These are phyloP conservation scores for Wallacemonas sp. DNA, from an alignment of 208 protist genomes.

Conservation along the genomic window DNA sequence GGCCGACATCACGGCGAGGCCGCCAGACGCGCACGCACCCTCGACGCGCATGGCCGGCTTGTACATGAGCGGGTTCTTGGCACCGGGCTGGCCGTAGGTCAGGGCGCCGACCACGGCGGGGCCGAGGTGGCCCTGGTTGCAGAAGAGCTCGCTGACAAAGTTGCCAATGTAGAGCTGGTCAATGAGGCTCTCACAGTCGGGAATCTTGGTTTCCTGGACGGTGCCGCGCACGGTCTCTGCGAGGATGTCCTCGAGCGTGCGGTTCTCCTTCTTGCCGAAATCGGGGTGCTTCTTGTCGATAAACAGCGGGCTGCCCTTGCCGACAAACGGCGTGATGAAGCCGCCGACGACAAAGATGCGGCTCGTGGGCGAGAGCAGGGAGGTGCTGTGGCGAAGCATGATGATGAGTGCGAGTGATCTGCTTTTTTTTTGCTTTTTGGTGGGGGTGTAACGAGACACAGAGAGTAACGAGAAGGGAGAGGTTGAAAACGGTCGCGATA, in stretches of 20 bases:
- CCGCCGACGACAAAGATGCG: constrained; percentile 87
- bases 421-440: constrained; percentile 13
- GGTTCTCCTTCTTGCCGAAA: constrained; percentile 90
- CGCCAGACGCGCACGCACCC: constrained; percentile 91
- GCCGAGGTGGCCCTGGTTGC: constrained; percentile 88
- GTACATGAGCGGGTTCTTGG: constrained; percentile 54
- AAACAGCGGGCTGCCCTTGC: constrained; percentile 89
- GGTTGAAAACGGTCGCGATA: no score
- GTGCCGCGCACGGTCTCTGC: constrained; percentile 58
- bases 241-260: constrained; percentile 77
- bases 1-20: constrained; percentile 68
- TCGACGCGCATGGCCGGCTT: constrained; percentile 87
- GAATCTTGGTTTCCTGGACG: constrained; percentile 40
- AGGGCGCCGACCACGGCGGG: constrained; percentile 66
- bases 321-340: constrained; percentile 86
- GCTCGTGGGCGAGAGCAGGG: constrained; percentile 27
- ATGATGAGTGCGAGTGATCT: constrained; percentile 4
- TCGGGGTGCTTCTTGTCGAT: constrained; percentile 92
- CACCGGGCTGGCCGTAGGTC: constrained; percentile 23
- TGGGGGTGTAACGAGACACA: no score
- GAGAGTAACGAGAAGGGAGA: no score
- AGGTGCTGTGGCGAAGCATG: constrained; percentile 35
- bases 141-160: constrained; percentile 89
- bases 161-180: constrained; percentile 86
- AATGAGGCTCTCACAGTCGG: constrained; percentile 62